Percentiles rank a stretch among this genome's conserved stretches.
Conservation (phyloP, 2,329 filamentous ascomycete genomes). For the Colletotrichum musae region DNA sequence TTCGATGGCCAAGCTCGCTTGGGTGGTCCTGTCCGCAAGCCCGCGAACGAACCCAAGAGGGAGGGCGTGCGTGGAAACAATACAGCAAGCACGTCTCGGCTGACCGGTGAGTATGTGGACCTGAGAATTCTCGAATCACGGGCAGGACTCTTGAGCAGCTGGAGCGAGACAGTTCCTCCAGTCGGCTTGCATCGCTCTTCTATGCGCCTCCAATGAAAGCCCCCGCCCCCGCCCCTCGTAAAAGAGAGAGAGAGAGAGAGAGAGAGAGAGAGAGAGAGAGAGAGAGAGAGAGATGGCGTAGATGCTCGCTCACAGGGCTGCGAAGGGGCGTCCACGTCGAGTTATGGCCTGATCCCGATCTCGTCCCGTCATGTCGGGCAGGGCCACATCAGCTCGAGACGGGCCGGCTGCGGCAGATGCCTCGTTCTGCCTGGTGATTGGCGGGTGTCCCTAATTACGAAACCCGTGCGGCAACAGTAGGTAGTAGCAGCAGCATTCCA, state of each 20-base stretch:
- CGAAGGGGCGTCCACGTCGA: neutral
- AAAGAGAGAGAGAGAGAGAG: neutral
- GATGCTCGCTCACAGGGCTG: neutral
- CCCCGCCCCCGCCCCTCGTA: neutral
- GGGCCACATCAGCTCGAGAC: conserved; percentile 20
- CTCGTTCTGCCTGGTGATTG: neutral
- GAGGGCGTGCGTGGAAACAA: neutral
- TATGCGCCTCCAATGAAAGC: neutral
- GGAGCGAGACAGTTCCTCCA: conserved; percentile 14
- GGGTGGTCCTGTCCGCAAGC: neutral
- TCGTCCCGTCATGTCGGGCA: conserved; percentile 17
- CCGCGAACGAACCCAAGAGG: neutral
- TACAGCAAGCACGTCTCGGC: neutral
- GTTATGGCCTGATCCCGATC: conserved; percentile 24
- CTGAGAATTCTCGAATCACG: conserved; percentile 1
- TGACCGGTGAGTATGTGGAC: conserved; percentile 33
- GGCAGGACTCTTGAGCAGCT: conserved; percentile 5
- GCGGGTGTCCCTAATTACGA: neutral
- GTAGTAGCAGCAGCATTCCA: too few species aligned
- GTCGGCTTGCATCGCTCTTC: neutral
- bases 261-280: conserved; percentile 4
- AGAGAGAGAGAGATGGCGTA: conserved; percentile 1
- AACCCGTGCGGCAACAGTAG: too few species aligned
- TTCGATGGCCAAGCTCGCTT: neutral
- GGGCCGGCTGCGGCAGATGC: conserved; percentile 18